Base-by-base conservation (phyloP, 306 rosid genomes). In the Malus fusca region DNA sequence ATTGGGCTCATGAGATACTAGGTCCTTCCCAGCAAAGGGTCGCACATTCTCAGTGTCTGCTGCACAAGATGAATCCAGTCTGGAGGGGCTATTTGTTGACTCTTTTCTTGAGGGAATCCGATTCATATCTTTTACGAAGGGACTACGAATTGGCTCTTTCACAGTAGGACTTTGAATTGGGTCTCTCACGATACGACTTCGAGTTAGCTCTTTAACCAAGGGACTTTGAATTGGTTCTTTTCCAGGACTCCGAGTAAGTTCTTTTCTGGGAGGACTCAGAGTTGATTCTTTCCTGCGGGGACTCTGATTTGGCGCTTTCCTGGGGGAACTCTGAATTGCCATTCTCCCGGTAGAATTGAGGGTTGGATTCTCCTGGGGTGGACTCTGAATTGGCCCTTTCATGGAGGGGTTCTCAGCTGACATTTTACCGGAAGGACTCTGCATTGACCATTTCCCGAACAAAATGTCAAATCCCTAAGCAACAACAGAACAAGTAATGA, bases 81-180 rank as follows among this genome's bases (percentile, higher is more conserved):
- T 74, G 55, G 71, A 77, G 78, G 79, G 77, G 61, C 80, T 79
- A 74, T 37, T 71, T 82, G 72, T 81, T 71, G 90, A 58, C 56
- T 55, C 76, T 73, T 82, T 81, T 71, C 66, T 69, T 30, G 76
- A 37, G 28, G 81, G 77, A 79, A 85, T 77, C 46, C 62, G 33
- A 77, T 35, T 48, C 61, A 58, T 23, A 72, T 72, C 75, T 73
- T 56, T 74, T 72, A 68, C 35, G 60, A 65, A 60, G 69, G 86
- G 82, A 80, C 73, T 68, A 74, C 31, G 58, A 30, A 56, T 69
- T 13, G 48, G 66, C 66, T 77, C 37, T 52, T 55, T 11, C 59
- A 52, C 59, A 52, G 5, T 22, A 53, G 86, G 58, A 74, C 77
- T 78, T 60, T 14, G 43, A 52, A 73, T 63, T 72, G 86, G 77